A percentile compares a stretch with the other conserved stretches of the same genome.
phyloP scores from a whole-genome alignment of 2,329 filamentous ascomycete species.

The Pestalotiopsis sp. region DNA sequence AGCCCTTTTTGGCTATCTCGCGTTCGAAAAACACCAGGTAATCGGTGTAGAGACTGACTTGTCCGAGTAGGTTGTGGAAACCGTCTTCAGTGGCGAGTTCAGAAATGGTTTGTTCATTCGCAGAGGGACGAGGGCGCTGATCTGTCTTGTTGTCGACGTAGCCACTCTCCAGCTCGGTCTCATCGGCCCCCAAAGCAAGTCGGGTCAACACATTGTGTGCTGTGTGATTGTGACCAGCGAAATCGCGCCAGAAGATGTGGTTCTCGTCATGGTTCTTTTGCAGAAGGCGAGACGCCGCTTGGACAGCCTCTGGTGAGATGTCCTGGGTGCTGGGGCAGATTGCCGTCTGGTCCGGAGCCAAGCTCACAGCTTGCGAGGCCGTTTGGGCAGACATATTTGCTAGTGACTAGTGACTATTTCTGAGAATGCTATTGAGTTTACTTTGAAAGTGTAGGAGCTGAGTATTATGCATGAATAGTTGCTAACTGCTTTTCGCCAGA shows the following conservation, averaged over 20 bases:
- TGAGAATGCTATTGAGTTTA: too few relatives aligned
- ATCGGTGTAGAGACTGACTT: slow-evolving; percentile 49
- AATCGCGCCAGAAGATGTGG: slow-evolving; percentile 33
- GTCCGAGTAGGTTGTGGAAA: slow-evolving; percentile 24
- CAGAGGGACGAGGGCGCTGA: slow-evolving; percentile 27
- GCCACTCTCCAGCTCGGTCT: slow-evolving; percentile 24
- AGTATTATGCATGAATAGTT: too few relatives aligned
- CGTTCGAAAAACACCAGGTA: slow-evolving; percentile 65
- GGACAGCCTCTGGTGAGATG: not conserved
- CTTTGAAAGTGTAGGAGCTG: too few relatives aligned
- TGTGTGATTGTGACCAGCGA: slow-evolving; percentile 31
- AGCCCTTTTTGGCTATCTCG: slow-evolving; percentile 62
- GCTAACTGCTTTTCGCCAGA: too few relatives aligned
- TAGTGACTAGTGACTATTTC: too few relatives aligned
- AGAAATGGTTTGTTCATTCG: slow-evolving; percentile 22
- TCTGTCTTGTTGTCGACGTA: slow-evolving; percentile 28
- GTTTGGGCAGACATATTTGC: too few relatives aligned
- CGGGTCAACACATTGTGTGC: slow-evolving; percentile 30
- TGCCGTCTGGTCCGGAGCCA: too few relatives aligned
- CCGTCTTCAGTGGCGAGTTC: slow-evolving; percentile 18
- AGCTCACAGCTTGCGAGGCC: too few relatives aligned
- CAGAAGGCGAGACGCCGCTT: slow-evolving; percentile 23
- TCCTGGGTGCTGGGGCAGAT: not conserved
- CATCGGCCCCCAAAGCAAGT: slow-evolving; percentile 29
- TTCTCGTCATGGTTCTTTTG: slow-evolving; percentile 31